phyloP scores from a whole-genome alignment of 2,329 filamentous ascomycete species.

The Emericellopsis cladophorae region DNA sequence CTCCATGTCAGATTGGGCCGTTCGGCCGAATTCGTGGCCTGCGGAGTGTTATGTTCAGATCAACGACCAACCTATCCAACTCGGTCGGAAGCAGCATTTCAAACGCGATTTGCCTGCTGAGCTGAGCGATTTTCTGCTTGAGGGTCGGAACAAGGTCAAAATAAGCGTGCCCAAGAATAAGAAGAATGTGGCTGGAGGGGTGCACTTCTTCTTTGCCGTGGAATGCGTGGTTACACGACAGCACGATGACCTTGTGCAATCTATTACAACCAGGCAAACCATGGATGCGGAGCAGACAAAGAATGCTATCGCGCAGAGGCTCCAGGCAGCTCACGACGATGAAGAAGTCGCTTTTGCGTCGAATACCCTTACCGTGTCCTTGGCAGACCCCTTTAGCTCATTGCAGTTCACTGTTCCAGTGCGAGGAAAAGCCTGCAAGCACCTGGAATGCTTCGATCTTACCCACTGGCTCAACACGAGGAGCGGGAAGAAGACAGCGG shows the following conservation, averaged over 20 bases:
- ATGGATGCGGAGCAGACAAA: conserved; percentile 32
- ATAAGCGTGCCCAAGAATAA: conserved; percentile 26
- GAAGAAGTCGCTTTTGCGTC: conserved; percentile 52
- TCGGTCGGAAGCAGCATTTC: conserved; percentile 58
- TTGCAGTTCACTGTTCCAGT: conserved; percentile 58
- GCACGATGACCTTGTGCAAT: conserved; percentile 25
- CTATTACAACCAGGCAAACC: conserved; percentile 21
- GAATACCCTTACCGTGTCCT: conserved; percentile 41
- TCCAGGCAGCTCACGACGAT: conserved; percentile 29
- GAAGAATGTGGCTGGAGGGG: conserved; percentile 10
- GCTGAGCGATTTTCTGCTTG: conserved; percentile 45
- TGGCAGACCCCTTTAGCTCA: conserved; percentile 56
- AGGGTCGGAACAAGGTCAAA: conserved; percentile 49
- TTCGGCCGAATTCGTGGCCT: conserved; percentile 58
- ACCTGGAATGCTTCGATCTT: conserved; percentile 85
- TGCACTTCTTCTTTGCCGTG: conserved; percentile 48
- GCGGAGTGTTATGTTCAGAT: conserved; percentile 54
- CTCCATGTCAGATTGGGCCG: conserved; percentile 46
- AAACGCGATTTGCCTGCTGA: conserved; percentile 68
- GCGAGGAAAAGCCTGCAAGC: conserved; percentile 55
- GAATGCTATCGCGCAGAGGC: conserved; percentile 38
- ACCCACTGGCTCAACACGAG: conserved; percentile 66
- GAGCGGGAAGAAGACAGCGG: conserved; percentile 23
- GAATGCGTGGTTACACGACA: conserved; percentile 51
- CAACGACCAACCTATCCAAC: conserved; percentile 45